phyloP scores from a whole-genome alignment of 441 rosid genomes.

The Populus hybrid region DNA sequence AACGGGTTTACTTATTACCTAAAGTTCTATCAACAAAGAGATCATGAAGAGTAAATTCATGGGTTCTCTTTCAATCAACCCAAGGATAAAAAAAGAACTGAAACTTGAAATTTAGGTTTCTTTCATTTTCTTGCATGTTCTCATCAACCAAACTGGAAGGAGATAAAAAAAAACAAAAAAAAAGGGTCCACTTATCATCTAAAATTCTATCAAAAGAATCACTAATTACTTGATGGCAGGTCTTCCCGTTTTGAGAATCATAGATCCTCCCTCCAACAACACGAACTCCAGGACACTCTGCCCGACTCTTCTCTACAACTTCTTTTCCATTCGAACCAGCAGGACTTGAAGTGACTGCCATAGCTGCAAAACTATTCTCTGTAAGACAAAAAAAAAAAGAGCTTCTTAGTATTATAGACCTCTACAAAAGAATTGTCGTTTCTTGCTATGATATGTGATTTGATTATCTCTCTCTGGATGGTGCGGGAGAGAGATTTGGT shows the following conservation, averaged over 20 bases:
- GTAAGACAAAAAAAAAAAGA: background rate
- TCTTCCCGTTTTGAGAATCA: slow-evolving; percentile 1
- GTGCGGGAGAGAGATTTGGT: background rate
- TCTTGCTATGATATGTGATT: background rate
- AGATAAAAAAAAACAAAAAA: background rate
- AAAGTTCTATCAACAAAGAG: background rate
- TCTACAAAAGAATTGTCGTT: background rate
- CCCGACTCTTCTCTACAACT: background rate
- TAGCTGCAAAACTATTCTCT: background rate
- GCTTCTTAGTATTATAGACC: background rate
- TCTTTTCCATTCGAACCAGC: background rate
- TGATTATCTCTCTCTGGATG: background rate
- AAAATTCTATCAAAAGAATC: background rate
- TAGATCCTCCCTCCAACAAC: background rate
- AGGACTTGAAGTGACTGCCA: background rate
- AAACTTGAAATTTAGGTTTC: background rate
- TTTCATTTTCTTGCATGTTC: background rate
- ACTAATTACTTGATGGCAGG: background rate
- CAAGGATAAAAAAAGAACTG: background rate
- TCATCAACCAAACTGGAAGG: background rate
- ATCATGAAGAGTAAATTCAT: background rate
- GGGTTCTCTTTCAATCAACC: background rate
- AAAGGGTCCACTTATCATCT: background rate
- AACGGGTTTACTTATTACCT: background rate
- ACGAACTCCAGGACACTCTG: background rate